Base-by-base conservation (phyloP, 2,329 filamentous ascomycete genomes). In the Ophidiomyces ophidiicola region DNA sequence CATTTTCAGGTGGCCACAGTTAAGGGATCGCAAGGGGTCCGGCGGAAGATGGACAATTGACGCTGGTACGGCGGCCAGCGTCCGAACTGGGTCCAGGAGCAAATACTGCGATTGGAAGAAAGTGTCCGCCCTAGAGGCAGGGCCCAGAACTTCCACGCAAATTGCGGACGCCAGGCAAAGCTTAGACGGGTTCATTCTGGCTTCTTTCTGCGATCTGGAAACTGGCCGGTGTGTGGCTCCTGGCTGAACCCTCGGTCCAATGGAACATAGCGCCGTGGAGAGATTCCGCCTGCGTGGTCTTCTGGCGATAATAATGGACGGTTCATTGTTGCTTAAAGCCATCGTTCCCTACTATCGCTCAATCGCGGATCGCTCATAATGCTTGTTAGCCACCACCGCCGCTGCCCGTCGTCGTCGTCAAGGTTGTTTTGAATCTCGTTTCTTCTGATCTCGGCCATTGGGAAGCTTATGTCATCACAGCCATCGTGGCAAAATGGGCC, bases 11-110 rank as follows among this genome's bases (percentile, higher is more conserved):
- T n/a, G n/a, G n/a, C n/a, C n/a, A n/a, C n/a, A n/a, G n/a, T n/a
- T n/a, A n/a, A n/a, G n/a, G n/a, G n/a, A 32, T 32, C 19, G 28
- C 19, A 24, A 39, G 20, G 20, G 7, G 24, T 24, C 8, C n/a
- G n/a, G n/a, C n/a, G n/a, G 23, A n/a, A 23, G 17, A 32, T 14
- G 15, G 5, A 19, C 8, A 18, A 18, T 11, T 30, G 28, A 29
- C 29, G 29, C 29, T n/a, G n/a, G n/a, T n/a, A 28, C 23, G 18
- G 37, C 37, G 37, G 37, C 29, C 21, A 39, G 37, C 30, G 23
- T 39, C 37, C 37, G 37, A 39, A 18, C 29, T 20, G 20, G 37
- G 37, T n/a, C 37, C 30, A n/a, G 37, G 37, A 33, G 32, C 5
- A 19, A 14, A 19, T 17, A 21, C 19, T n/a, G 15, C 23, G 21